These are phyloP conservation scores for Suhomyces xylopsoci DNA, from an alignment of 805 yeast species.

Conservation along the genomic window DNA sequence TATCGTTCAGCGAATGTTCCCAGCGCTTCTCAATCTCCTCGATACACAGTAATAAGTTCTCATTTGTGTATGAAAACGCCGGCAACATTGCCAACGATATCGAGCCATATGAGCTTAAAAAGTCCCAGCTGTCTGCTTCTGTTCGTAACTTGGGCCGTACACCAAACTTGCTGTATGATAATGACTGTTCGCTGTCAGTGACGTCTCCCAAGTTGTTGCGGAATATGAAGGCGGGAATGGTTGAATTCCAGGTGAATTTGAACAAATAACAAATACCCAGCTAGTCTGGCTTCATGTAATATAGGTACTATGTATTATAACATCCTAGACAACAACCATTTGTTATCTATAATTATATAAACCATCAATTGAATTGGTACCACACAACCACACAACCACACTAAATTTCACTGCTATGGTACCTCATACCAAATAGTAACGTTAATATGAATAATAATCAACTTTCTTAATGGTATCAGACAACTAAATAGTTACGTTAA, in stretches of 20 bases:
- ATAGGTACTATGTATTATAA: not conserved
- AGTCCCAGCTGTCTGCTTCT: slow-evolving; percentile 1
- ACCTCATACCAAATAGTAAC: not conserved
- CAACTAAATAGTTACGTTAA: no score
- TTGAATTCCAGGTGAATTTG: slow-evolving; percentile 13
- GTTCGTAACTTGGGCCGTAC: not conserved
- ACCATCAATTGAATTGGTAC: no score
- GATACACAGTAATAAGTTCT: slow-evolving; percentile 7
- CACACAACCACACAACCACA: not conserved
- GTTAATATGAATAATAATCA: not conserved
- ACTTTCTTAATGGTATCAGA: no score
- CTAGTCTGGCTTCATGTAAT: not conserved
- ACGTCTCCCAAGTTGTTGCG: slow-evolving; percentile 6
- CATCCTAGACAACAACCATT: not conserved
- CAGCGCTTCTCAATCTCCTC: slow-evolving; percentile 9
- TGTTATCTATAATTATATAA: not conserved
- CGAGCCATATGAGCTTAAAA: slow-evolving; percentile 3
- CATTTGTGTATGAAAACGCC: slow-evolving; percentile 13
- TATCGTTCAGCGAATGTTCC: slow-evolving; percentile 11
- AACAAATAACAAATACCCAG: slow-evolving; percentile 1
- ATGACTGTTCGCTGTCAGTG: not conserved
- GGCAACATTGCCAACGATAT: slow-evolving; percentile 1
- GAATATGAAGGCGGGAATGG: slow-evolving; percentile 14
- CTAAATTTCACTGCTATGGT: no score
- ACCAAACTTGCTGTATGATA: slow-evolving; percentile 5